Conservation (phyloP, 2,329 filamentous ascomycete genomes). For the Trichoderma sp. region DNA sequence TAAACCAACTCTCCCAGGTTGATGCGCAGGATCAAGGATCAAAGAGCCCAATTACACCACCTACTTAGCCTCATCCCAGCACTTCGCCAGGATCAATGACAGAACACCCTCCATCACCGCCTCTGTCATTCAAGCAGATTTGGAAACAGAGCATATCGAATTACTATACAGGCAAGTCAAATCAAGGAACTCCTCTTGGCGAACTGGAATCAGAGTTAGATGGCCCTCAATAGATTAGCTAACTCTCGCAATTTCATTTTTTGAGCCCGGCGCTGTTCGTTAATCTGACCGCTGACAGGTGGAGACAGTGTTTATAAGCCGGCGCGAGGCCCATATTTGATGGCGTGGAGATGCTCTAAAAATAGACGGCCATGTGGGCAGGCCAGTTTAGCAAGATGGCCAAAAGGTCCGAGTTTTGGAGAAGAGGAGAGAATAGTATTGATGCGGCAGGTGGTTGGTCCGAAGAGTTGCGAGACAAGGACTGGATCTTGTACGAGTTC, state of each 20-base stretch:
- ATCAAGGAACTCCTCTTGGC: not conserved
- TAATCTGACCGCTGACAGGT: conserved; percentile 4
- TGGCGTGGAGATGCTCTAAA: not conserved
- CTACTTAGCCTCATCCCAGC: not conserved
- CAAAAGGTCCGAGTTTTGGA: not conserved
- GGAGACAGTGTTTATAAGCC: not conserved
- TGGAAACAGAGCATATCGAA: not conserved
- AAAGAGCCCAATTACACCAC: not conserved
- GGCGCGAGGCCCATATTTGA: not conserved
- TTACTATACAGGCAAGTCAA: not conserved
- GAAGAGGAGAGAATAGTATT: not conserved
- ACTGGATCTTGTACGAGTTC: not conserved
- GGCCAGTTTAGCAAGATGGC: not conserved
- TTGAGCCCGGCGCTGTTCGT: not conserved
- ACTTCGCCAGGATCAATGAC: not conserved
- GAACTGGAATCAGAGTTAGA: not conserved
- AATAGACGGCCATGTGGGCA: not conserved
- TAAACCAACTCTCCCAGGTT: not conserved
- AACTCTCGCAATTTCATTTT: not conserved
- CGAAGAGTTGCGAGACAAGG: not conserved
- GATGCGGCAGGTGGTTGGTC: not conserved
- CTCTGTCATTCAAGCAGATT: not conserved
- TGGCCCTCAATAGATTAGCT: not conserved
- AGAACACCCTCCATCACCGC: not conserved
- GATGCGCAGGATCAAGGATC: not conserved